A percentile compares a stretch with the other conserved stretches of the same genome.
Evolutionary conservation across 1,284 basidiomycete species (phyloP).

Genomic region (Cutaneotrichosporon daszewskae): DNA sequence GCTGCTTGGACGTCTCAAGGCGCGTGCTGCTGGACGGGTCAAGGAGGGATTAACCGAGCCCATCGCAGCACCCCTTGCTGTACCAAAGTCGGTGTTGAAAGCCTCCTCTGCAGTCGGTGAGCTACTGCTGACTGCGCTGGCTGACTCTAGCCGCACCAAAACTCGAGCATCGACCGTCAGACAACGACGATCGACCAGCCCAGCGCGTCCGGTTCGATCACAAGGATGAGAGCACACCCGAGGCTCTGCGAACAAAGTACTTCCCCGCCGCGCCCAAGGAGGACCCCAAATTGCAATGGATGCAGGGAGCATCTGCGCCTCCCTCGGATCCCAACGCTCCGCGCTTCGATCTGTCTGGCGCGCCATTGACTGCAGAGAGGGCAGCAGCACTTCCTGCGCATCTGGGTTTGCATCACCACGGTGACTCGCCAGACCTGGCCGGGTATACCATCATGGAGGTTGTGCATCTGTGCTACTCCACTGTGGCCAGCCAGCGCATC

Average conservation of each 20-base stretch:
- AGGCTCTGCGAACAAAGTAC: slow-evolving; percentile 78
- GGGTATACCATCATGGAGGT: slow-evolving; percentile 87
- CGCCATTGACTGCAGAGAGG: slow-evolving; percentile 54
- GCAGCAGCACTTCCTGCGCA: slow-evolving; percentile 59
- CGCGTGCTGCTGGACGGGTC: slow-evolving; percentile 51
- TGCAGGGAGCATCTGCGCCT: slow-evolving; percentile 49
- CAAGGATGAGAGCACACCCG: slow-evolving; percentile 62
- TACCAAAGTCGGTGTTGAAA: no score
- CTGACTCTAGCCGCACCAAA: neutral
- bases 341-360: slow-evolving; percentile 69
- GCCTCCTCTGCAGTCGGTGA: slow-evolving; percentile 33
- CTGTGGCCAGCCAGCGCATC: slow-evolving; percentile 74
- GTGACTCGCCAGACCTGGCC: slow-evolving; percentile 64
- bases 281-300: slow-evolving; percentile 70
- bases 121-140: neutral
- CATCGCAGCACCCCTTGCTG: no score
- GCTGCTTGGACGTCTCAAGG: slow-evolving; percentile 58
- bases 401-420: slow-evolving; percentile 84
- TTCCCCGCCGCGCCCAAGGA: slow-evolving; percentile 64
- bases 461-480: slow-evolving; percentile 73
- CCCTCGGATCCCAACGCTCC: slow-evolving; percentile 11
- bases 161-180: neutral
- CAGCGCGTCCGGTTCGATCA: slow-evolving; percentile 22
- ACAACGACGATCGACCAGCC: neutral
- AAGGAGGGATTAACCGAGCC: no score